phyloP scores from a whole-genome alignment of 116 monocot genomes.

The Zostera marina region DNA sequence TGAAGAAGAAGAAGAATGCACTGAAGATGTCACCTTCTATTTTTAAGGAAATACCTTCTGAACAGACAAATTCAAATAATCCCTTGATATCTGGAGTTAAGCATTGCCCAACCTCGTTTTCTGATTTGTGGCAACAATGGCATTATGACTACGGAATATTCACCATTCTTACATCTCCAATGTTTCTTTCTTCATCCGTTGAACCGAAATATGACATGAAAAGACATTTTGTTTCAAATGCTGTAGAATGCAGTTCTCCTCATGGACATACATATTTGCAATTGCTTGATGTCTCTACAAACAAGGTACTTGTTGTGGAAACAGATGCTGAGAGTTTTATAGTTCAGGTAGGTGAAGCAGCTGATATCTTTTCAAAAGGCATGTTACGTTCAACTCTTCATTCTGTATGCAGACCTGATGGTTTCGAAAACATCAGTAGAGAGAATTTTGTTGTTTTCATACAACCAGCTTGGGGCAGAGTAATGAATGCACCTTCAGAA shows the following conservation, averaged over 20 bases:
- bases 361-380: slow-evolving; percentile 69
- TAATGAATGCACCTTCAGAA: slow-evolving; percentile 12
- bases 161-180: slow-evolving; percentile 77
- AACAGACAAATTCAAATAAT: not conserved
- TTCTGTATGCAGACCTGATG: slow-evolving; percentile 52
- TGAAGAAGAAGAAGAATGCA: slow-evolving; percentile 27
- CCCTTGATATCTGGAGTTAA: slow-evolving; percentile 4
- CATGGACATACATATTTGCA: slow-evolving; percentile 66
- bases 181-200: slow-evolving; percentile 35
- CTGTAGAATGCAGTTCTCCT: slow-evolving; percentile 28
- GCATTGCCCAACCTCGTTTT: slow-evolving; percentile 12
- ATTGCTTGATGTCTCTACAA: slow-evolving; percentile 32
- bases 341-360: slow-evolving; percentile 79
- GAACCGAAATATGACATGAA: not conserved
- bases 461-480: slow-evolving; percentile 72
- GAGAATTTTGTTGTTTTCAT: slow-evolving; percentile 94
- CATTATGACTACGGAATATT: slow-evolving; percentile 97
- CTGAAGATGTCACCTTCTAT: slow-evolving; percentile 5
- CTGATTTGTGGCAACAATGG: slow-evolving; percentile 92
- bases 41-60: not conserved
- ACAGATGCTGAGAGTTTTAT: slow-evolving; percentile 61
- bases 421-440: slow-evolving; percentile 40
- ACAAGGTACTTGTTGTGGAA: slow-evolving; percentile 45
- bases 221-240: not conserved
- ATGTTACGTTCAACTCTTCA: slow-evolving; percentile 69